phyloP scores from a whole-genome alignment of 176 grass and related monocot species.

The Carex scoparia region DNA sequence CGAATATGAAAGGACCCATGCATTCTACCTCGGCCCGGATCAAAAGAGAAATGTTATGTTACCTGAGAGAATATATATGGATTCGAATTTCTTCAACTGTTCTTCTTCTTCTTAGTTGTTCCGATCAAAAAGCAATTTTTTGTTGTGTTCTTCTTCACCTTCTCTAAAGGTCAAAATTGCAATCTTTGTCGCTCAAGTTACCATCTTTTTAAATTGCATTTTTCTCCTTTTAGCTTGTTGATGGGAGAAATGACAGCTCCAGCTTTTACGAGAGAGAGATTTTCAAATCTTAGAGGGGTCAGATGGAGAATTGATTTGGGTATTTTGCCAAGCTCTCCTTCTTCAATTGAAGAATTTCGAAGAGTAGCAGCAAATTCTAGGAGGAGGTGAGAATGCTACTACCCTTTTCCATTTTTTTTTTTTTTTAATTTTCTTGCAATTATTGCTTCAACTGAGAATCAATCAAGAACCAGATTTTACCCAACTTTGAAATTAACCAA shows the following conservation, averaged over 20 bases:
- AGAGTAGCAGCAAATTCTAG: slow-evolving; percentile 82
- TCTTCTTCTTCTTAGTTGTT: too few species aligned
- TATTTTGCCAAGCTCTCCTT: slow-evolving; percentile 43
- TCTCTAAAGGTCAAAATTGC: neutral
- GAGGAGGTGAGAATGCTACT: slow-evolving; percentile 50
- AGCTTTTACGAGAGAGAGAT: slow-evolving; percentile 17
- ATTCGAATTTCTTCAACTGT: too few species aligned
- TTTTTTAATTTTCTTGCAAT: neutral
- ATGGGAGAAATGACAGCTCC: slow-evolving; percentile 10
- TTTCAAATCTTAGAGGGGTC: slow-evolving; percentile 48
- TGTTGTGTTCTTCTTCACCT: neutral
- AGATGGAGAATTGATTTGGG: slow-evolving; percentile 76
- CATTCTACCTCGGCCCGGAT: too few species aligned
- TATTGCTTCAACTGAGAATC: neutral
- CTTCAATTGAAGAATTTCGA: slow-evolving; percentile 63
- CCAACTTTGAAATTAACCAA: neutral
- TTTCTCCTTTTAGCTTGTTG: neutral
- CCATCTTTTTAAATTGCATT: neutral
- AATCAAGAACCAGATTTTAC: neutral
- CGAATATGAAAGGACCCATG: too few species aligned
- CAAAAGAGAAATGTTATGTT: too few species aligned
- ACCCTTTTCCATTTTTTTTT: neutral
- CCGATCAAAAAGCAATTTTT: too few species aligned
- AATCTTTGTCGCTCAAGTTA: neutral
- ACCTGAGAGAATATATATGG: too few species aligned